A percentile compares a stretch with the other conserved stretches of the same genome.
Conservation (phyloP, 169 alveolate genomes). For the Neospora caninum region DNA sequence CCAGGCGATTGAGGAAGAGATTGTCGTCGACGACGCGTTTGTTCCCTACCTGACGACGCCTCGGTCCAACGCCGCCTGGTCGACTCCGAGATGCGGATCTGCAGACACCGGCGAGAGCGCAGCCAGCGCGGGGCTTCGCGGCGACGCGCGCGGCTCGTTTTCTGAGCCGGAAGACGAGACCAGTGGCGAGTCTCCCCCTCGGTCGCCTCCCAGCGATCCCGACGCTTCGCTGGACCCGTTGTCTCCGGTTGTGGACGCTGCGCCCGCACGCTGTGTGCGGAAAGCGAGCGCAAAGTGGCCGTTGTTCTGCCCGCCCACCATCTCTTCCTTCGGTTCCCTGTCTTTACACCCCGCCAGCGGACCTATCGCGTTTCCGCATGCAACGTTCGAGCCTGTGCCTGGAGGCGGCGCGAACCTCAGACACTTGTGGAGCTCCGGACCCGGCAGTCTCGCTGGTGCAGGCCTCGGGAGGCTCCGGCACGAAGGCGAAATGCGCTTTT, state of each 20-base stretch:
- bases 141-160: background rate
- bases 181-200: background rate
- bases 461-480: background rate
- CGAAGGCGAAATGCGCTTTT: constrained; percentile 32
- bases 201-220: background rate
- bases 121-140: background rate
- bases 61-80: background rate
- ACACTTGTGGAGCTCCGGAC: background rate
- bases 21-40: constrained; percentile 29
- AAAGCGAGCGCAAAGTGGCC: background rate
- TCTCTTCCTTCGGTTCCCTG: constrained; percentile 13
- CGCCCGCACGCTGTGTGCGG: background rate
- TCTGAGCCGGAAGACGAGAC: background rate
- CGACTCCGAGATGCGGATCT: background rate
- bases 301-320: constrained; percentile 1
- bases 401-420: background rate
- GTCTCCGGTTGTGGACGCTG: background rate
- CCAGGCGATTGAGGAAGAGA: constrained; percentile 28
- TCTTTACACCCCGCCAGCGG: background rate
- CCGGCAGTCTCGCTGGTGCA: background rate
- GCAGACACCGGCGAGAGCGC: background rate
- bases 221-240: background rate
- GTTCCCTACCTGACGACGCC: background rate
- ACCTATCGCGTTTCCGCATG: background rate
- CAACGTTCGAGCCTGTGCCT: background rate